Evolutionary conservation across 2,329 filamentous ascomycete species (phyloP).

Genomic region (Apiospora saccharicola): DNA sequence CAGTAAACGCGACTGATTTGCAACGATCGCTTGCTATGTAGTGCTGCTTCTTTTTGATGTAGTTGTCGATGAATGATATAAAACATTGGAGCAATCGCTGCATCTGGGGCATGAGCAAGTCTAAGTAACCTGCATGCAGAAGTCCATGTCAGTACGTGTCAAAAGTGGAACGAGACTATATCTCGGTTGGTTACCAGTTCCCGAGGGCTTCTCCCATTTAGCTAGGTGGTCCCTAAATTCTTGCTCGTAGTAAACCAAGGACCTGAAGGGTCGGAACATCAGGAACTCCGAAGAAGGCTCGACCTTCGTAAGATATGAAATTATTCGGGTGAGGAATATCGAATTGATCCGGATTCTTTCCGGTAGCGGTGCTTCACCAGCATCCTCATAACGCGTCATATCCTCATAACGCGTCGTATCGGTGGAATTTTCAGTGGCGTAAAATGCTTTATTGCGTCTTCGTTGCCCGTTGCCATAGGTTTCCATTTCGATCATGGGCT

Average conservation of each 20-base stretch:
- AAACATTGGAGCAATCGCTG: not conserved
- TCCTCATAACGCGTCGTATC: too few species aligned
- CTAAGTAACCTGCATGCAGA: not conserved
- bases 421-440: too few species aligned
- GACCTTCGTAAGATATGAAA: too few species aligned
- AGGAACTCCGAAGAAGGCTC: too few species aligned
- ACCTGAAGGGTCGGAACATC: not conserved
- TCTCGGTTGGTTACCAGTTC: not conserved
- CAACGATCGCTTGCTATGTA: not conserved
- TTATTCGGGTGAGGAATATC: too few species aligned
- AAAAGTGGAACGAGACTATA: too few species aligned
- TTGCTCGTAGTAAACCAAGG: not conserved
- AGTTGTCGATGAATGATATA: not conserved
- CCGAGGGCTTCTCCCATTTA: not conserved
- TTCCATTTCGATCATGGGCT: not conserved
- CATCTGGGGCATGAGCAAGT: too few species aligned
- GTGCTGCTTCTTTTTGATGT: not conserved
- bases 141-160: too few species aligned
- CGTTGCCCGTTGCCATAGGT: not conserved
- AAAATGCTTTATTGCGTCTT: not conserved
- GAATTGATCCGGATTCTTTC: slow-evolving; percentile 4
- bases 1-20: not conserved
- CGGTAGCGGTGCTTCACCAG: not conserved
- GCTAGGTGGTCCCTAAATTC: not conserved
- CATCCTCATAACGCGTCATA: not conserved